A percentile compares a stretch with the other conserved stretches of the same genome.
Conservation (phyloP, 768 basidiomycete genomes). For the Pleurotus salmoneostramineus region DNA sequence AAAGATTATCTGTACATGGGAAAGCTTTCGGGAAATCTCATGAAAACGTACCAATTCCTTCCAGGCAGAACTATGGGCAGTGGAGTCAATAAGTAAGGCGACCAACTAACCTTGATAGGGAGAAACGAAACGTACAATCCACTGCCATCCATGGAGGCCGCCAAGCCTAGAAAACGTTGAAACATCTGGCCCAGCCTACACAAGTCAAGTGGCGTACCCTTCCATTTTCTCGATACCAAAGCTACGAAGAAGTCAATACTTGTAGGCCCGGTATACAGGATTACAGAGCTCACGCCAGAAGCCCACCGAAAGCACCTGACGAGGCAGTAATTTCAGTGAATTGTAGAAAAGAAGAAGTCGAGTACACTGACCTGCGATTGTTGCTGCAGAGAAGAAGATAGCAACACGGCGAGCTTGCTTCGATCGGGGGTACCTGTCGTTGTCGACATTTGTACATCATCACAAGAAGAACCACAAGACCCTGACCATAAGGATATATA, state of each 20-base stretch:
- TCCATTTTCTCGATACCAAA: conserved; percentile 27
- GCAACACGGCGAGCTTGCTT: conserved; percentile 52
- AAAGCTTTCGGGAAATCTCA: not conserved
- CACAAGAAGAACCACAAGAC: too few species aligned
- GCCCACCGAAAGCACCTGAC: conserved; percentile 39
- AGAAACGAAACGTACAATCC: conserved; percentile 25
- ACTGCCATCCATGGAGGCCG: conserved; percentile 30
- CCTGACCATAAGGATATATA: conserved; percentile 41
- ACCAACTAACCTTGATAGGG: too few species aligned
- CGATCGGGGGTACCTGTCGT: conserved; percentile 32
- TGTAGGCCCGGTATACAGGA: too few species aligned
- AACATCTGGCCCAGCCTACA: not conserved
- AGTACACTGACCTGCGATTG: conserved; percentile 32
- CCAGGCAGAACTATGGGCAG: conserved; percentile 25
- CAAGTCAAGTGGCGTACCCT: conserved; percentile 18
- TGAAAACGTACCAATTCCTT: conserved; percentile 26
- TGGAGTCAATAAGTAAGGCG: not conserved
- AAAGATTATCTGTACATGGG: not conserved
- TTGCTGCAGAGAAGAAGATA: conserved; percentile 54
- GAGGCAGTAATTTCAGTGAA: not conserved
- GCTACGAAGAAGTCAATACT: not conserved
- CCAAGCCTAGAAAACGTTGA: conserved; percentile 12
- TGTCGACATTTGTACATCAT: not conserved
- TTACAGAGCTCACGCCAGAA: conserved; percentile 27
- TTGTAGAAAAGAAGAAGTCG: not conserved